Evolutionary conservation across 164 flowering plant species (phyloP), one percentile per base, ranked within the genome.

Genomic region (Litsea cubeba): DNA sequence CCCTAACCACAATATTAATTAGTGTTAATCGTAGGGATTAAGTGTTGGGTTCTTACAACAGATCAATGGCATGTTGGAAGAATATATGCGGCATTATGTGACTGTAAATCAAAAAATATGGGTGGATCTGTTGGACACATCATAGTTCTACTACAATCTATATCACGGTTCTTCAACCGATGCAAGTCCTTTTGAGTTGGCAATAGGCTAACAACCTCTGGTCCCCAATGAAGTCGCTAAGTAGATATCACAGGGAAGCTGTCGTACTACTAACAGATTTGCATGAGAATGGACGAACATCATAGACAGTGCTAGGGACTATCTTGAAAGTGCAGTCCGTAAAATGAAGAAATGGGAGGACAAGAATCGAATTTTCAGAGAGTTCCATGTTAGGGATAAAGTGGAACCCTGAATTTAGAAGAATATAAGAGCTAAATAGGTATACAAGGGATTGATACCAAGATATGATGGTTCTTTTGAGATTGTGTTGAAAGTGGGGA

Each of bases 161-260:
- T 65, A 69, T 0, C 32, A 17, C 5, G 50, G 70, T n/a, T 67
- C 72, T 3, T 58, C 75, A 2, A 75, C 58, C 3, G 49, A 25
- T 25, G 40, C 23, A 35, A 75, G 73, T 54, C 63, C 72, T 1
- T 78, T 78, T 24, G 73, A 78, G 40, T 40, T 75, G 23, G 77
- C 50, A 0, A 69, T 3, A 2, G 62, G 71, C 2, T 62, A 69
- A 0, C 62, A 51, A 12, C 72, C 74, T 0, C 0, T 30, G 1
- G 64, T 58, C 0, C 73, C 66, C 0, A 35, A 73, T 50, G 73
- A 69, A 8, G 73, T 73, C 6, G 22, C 65, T 1, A 60, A 25
- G 26, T 1, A 18, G 26, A 2, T 10, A 3, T 17, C 20, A 0
- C 17, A 18, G 7, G 71, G 58, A 1, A 3, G 23, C 0, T 74